Base-by-base conservation (phyloP, 179 eudicot genomes). In the Carnegiea gigantea region DNA sequence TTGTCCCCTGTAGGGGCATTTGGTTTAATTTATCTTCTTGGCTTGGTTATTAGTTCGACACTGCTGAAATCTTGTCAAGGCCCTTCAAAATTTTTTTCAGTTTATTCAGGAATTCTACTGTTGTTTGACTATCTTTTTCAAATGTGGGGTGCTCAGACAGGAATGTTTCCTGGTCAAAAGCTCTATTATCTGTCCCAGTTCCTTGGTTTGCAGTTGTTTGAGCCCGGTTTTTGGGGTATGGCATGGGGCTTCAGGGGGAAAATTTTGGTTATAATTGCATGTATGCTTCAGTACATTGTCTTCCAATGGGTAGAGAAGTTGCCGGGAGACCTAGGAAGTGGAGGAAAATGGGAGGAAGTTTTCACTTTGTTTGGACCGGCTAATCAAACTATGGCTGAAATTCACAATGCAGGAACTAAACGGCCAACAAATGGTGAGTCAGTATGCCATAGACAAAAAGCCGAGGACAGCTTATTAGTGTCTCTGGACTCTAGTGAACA, bases 261-360 rank as follows among this genome's bases (percentile, higher is more conserved):
- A 88, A 86, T 93, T 79, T 81, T 92, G 84, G 97, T 93, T 23
- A 89, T 93, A 82, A 89, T 88, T 59, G 95, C 91, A 78, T 93
- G 97, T 78, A 88, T 89, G 49, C 95, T 93, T 82, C 95, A 92
- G 83, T 93, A 93, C 70, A 90, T 92, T 89, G 92, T 90, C 73
- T 93, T 89, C 78, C 91, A 79, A 73, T 93, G 95, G 97, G 86
- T 93, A 87, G 93, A 92, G 75, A 87, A 73, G 79, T 86, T 89
- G 84, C 91, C 93, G 17, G 78, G 75, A 76, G 48, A 84, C 82
- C 75, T 64, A 65, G 79, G 86, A 79, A 81, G 24, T 7, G 89
- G 85, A 72, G 85, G 78, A 2, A 76, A 73, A 75, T 92, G 92
- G 89, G 95, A 92, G 83, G 97, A 92, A 85, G 90, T 90, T 49